Conservation (phyloP, 306 rosid species). For the Rosa rugosa region DNA sequence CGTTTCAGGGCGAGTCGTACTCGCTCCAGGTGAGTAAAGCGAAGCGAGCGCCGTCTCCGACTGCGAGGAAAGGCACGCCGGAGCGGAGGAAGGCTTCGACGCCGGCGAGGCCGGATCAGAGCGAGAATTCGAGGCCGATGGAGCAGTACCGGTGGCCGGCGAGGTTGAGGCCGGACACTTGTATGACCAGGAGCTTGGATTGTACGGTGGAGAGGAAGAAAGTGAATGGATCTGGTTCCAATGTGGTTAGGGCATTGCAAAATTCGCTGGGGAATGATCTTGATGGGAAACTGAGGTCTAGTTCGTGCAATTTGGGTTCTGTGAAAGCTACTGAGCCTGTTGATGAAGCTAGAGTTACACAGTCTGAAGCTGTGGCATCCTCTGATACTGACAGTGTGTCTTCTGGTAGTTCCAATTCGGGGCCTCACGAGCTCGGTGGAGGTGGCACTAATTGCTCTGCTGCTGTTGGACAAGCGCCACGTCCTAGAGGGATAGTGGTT, state of each 20-base stretch:
- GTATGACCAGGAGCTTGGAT: slow-evolving; percentile 57
- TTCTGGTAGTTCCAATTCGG: slow-evolving; percentile 52
- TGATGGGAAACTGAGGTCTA: slow-evolving; percentile 34
- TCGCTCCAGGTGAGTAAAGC: slow-evolving; percentile 73
- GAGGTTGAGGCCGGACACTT: slow-evolving; percentile 43
- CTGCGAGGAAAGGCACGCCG: slow-evolving; percentile 62
- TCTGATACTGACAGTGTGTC: slow-evolving; percentile 80
- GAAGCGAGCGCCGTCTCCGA: slow-evolving; percentile 57
- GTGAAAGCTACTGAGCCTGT: slow-evolving; percentile 34
- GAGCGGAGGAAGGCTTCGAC: slow-evolving; percentile 69
- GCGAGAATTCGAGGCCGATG: slow-evolving; percentile 49
- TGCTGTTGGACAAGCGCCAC: slow-evolving; percentile 35
- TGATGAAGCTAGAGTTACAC: slow-evolving; percentile 26
- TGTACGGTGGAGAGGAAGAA: slow-evolving; percentile 47
- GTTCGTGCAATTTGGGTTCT: slow-evolving; percentile 17
- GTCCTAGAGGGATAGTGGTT: slow-evolving; percentile 48
- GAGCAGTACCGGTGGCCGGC: slow-evolving; percentile 83
- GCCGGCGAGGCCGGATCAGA: slow-evolving; percentile 44
- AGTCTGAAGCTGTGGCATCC: slow-evolving; percentile 41
- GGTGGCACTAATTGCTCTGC: slow-evolving; percentile 28
- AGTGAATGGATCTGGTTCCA: slow-evolving; percentile 43
- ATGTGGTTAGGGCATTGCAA: slow-evolving; percentile 60
- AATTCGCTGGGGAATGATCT: slow-evolving; percentile 45
- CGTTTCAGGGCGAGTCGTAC: slow-evolving; percentile 93
- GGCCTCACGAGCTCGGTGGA: slow-evolving; percentile 34